phyloP scores from a whole-genome alignment of 2,329 filamentous ascomycete genomes.

The Lachnellula hyalina region DNA sequence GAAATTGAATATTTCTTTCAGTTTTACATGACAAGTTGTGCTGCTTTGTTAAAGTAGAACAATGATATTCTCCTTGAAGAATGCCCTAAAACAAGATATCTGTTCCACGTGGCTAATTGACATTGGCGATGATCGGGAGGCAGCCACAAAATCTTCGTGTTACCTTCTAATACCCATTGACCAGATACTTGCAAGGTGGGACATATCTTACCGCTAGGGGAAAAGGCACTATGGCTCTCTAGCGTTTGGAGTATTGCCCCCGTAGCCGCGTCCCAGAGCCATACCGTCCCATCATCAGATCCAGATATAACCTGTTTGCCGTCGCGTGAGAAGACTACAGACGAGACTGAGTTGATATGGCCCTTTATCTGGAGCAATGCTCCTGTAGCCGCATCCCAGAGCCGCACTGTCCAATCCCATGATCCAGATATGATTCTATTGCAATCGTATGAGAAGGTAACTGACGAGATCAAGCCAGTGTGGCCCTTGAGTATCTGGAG shows the following conservation, averaged over 20 bases:
- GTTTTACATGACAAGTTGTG: neutral
- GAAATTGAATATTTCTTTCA: neutral
- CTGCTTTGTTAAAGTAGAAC: slow-evolving; percentile 1
- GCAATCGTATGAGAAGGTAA: no score
- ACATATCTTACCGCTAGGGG: slow-evolving; percentile 1
- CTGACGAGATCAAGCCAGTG: no score
- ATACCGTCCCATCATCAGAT: no score
- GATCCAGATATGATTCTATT: no score
- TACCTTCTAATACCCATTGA: neutral
- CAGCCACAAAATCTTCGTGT: slow-evolving; percentile 11
- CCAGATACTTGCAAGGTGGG: neutral
- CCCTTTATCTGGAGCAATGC: no score
- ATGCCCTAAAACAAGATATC: slow-evolving; percentile 13
- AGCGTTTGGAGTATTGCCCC: neutral
- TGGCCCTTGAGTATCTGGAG: no score
- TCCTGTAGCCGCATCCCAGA: no score
- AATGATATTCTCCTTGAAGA: slow-evolving; percentile 13
- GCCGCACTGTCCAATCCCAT: no score
- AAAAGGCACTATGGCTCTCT: slow-evolving; percentile 5
- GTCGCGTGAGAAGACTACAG: no score
- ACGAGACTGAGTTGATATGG: no score
- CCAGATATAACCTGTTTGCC: no score
- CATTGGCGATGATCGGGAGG: slow-evolving; percentile 16
- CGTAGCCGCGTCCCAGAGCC: no score
- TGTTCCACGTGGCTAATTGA: slow-evolving; percentile 6